phyloP scores from a whole-genome alignment of 768 basidiomycete genomes.

The Suillus subluteus region DNA sequence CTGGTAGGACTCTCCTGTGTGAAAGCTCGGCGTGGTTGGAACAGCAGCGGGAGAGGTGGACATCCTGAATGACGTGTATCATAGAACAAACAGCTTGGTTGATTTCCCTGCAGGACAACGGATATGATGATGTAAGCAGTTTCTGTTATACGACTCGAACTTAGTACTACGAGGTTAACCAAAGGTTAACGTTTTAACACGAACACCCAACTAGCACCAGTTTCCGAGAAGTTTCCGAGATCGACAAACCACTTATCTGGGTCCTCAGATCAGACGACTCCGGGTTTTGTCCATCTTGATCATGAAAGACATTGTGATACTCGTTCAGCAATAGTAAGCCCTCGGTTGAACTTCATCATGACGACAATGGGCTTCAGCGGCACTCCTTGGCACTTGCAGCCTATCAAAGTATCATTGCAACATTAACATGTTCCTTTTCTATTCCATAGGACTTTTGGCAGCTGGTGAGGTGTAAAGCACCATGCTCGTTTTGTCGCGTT shows the following conservation, averaged over 20 bases:
- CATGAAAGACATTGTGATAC: neutral
- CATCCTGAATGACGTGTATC: slow-evolving; percentile 16
- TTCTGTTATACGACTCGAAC: no score
- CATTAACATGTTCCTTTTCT: neutral
- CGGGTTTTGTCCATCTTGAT: no score
- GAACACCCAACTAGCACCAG: neutral
- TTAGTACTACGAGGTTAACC: no score
- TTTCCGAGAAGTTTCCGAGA: no score
- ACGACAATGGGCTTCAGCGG: neutral
- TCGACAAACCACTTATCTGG: no score
- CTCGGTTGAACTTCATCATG: neutral
- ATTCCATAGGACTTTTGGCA: neutral
- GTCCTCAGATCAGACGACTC: no score
- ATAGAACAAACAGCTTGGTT: no score
- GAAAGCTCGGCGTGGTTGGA: slow-evolving; percentile 34
- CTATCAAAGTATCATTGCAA: neutral
- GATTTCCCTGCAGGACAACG: no score
- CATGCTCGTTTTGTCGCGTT: neutral
- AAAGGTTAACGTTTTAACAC: no score
- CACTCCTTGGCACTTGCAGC: neutral
- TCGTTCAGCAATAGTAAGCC: neutral
- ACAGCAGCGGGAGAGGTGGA: slow-evolving; percentile 31
- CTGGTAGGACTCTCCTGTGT: slow-evolving; percentile 51
- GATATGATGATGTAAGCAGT: no score
- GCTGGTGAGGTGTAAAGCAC: neutral